Evolutionary conservation across 441 rosid genomes (phyloP), one percentile per base, ranked within the genome.

Genomic region (Populus trichocarpa): DNA sequence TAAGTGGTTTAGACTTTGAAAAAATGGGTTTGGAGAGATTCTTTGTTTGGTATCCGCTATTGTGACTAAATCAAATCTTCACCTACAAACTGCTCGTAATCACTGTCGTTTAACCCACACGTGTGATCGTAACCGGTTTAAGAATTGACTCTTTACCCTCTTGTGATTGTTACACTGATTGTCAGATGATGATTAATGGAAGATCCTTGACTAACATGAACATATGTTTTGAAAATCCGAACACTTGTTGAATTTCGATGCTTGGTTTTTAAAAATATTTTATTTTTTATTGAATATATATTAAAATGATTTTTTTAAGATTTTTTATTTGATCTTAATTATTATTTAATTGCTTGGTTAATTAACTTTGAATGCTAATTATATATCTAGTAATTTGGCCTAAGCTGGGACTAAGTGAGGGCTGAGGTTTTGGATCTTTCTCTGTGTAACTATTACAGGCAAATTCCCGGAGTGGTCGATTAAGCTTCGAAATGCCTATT

Each of bases 51-150:
- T 84, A 61, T 23, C 9, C 46, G 32, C 42, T 22, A 69, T 73
- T 78, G 13, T 79, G 81, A 84, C 82, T 42, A 65, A 65, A 77
- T 79, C 83, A 79, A 78, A 69, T 46, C 20, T 25, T 64, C 36
- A 70, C 76, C 46, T 22, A 69, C 61, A 53, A 80, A 67, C 8
- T 82, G 77, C 59, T 81, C 75, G 68, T 65, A 79, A 70, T 67
- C 59, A 4, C 36, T 65, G 77, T 78, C 68, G 16, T 75, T 70
- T 53, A 8, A 42, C 40, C 68, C 84, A 77, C 90, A 79, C 88
- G 88, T 83, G 88, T 25, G 83, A 25, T 36, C 20, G 36, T 36
- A 78, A 32, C 68, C 82, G 78, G 78, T 84, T 79, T 73, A 73
- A 68, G 70, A 20, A 63, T 83, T 77, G 86, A 86, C 83, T 71